Evolutionary conservation across 345 rosid genomes (phyloP).

Genomic region (Eucalyptus brandiana): DNA sequence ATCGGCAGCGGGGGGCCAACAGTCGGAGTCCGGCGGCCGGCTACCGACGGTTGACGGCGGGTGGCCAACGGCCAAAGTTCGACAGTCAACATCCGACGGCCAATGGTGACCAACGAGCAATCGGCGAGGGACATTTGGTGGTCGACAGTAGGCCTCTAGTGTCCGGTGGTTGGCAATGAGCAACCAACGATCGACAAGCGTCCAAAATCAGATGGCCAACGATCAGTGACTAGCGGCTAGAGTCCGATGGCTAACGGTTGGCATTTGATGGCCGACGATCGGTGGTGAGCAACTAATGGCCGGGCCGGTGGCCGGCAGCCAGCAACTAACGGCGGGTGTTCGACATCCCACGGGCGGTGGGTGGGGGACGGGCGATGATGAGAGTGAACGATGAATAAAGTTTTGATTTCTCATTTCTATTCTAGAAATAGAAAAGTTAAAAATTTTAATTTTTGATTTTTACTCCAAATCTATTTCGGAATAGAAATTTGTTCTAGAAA

Average conservation of each 20-base stretch:
- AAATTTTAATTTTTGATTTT: accelerated
- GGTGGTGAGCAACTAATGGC: too few species aligned
- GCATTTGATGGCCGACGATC: accelerated
- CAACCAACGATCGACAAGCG: accelerated
- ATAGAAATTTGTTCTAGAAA: accelerated
- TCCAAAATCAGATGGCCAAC: accelerated
- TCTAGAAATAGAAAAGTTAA: too few species aligned
- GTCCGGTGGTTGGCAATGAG: too few species aligned
- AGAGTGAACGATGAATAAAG: too few species aligned
- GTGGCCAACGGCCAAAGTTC: too few species aligned
- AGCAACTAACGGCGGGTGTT: accelerated
- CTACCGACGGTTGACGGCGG: accelerated
- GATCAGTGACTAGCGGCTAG: accelerated
- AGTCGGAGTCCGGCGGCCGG: accelerated
- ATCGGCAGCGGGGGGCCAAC: accelerated
- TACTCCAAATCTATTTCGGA: too few species aligned
- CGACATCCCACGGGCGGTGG: accelerated
- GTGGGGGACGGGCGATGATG: accelerated
- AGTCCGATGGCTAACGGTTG: accelerated
- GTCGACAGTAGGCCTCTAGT: accelerated
- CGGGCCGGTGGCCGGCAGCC: accelerated
- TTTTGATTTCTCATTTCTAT: too few species aligned
- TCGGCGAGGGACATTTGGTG: accelerated
- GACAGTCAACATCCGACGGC: accelerated
- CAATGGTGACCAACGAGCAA: accelerated